Percentiles rank a stretch among this genome's conserved stretches.
Conservation (phyloP, 2,329 filamentous ascomycete species). For the Penicillium hordei region DNA sequence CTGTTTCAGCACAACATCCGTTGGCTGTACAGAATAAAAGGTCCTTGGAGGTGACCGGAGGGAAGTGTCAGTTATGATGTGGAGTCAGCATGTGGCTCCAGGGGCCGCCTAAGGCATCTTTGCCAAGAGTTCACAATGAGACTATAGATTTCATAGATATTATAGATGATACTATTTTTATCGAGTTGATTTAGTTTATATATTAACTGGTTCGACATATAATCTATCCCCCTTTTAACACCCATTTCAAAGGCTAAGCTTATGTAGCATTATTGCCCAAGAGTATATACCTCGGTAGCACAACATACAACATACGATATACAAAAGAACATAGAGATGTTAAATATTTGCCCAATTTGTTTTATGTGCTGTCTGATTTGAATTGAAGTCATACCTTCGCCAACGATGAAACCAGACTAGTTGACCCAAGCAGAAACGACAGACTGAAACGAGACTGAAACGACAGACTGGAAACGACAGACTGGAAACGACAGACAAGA, state of each 20-base stretch:
- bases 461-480: neutral
- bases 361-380: constrained; percentile 1
- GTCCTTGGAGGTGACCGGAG: constrained; percentile 6
- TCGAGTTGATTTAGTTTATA: neutral
- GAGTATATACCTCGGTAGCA: neutral
- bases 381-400: constrained; percentile 4
- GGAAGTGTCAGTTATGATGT: constrained; percentile 20
- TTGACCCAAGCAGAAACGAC: neutral
- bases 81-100: constrained; percentile 12
- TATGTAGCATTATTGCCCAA: no score
- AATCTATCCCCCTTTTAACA: no score
- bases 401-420: constrained; percentile 1
- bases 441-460: neutral
- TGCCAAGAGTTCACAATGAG: constrained; percentile 5
- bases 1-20: constrained; percentile 21
- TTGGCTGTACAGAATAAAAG: constrained; percentile 21
- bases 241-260: no score
- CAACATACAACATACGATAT: neutral
- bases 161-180: neutral
- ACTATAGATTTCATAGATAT: no score
- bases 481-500: neutral
- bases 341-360: neutral
- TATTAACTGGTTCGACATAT: neutral
- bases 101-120: constrained; percentile 17
- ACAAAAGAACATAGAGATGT: neutral